Base-by-base conservation (phyloP, 2,329 filamentous ascomycete species). In the Myriangium duriaei region DNA sequence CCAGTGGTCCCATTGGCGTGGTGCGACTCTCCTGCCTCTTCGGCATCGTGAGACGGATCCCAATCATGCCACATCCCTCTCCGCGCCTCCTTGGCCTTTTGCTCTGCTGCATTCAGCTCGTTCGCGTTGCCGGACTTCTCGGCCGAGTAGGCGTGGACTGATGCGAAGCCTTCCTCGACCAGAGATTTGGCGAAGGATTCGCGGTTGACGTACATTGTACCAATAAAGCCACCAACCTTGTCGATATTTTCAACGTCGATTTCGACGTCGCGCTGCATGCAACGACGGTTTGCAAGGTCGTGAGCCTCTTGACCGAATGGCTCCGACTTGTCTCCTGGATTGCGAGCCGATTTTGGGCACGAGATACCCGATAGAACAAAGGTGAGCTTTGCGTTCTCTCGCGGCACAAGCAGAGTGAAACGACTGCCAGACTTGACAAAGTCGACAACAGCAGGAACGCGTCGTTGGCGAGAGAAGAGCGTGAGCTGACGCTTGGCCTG, bases 151-250 rank as follows among this genome's bases (percentile, higher is more conserved):
- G 80, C 77, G 58, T 96, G 88, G 11, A 98, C 88, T 13, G 80
- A 80, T 11, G 91, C 88, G 18, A 95, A 71, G 44, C 91, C 91
- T 62, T 98, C 91, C 60, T 96, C 91, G 1, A 98, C 76, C 1
- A 98, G 72, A 2, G 84, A 61, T 68, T 94, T 95, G 52, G 87
- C 84, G 55, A 98, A 93, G 65, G 83, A 96, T 63, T 96, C 88
- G 37, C 87, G 82, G 67, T 86, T 88, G 58, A 98, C 74, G 59
- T 86, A 95, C 15, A 98, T 70, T 11, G 85, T 83, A 39, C 91
- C 91, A 49, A 98, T 96, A 67, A 98, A 98, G 26, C 91, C 91
- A 51, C 91, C 91, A 16, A 91, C 79, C 69, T 95, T 96, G 69
- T 98, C 91, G 49, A 85, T 82, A 51, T 87, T 86, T 58, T 94